Base-by-base conservation (phyloP, 2,329 filamentous ascomycete genomes). In the Fusarium sp. region DNA sequence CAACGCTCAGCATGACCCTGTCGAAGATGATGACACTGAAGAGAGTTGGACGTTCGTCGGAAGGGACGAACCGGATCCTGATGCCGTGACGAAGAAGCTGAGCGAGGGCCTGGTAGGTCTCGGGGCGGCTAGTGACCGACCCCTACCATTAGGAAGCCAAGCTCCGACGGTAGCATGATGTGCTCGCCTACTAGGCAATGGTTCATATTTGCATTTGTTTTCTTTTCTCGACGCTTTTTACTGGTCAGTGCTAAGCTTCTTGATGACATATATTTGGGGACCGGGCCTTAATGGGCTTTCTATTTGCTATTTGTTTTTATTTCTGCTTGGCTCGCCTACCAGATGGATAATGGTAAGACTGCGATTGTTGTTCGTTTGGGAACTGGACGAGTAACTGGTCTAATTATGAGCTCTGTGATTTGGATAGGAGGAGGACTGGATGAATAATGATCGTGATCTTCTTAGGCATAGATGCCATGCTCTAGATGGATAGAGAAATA, bases 11-110 rank as follows among this genome's bases (percentile, higher is more conserved):
- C 58, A 70, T 62, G 81, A 79, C 65, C 78, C 74, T 54, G 83
- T 81, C 19, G 84, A 87, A 41, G 84, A 88, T 51, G 81, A 86
- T 14, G 81, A 90, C 31, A 89, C 90, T 14, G 90, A 91, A 65
- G 93, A 97, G 77, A 93, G 90, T 76, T 98, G 94, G 95, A 98
- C 94, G 0, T 93, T 98, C 79, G 87, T 98, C 21, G 93, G 93
- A 8, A 81, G 79, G 30, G 82, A 83, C 55, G 84, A 84, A 66
- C 81, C 81, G 1, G 83, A 85, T 48, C 79, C 82, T 2, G 82
- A 84, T 18, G 78, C 79, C 19, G 74, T 80, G 45, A 83, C 80
- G 16, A 80, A 79, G 76, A 80, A 79, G 58, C 70, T 83, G 52
- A 81, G 79, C 65, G 79, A 79, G 49, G 79, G 78, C 10, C 69